Evolutionary conservation across 1,284 basidiomycete genomes (phyloP).

Genomic region (Cryptococcus hybrid): DNA sequence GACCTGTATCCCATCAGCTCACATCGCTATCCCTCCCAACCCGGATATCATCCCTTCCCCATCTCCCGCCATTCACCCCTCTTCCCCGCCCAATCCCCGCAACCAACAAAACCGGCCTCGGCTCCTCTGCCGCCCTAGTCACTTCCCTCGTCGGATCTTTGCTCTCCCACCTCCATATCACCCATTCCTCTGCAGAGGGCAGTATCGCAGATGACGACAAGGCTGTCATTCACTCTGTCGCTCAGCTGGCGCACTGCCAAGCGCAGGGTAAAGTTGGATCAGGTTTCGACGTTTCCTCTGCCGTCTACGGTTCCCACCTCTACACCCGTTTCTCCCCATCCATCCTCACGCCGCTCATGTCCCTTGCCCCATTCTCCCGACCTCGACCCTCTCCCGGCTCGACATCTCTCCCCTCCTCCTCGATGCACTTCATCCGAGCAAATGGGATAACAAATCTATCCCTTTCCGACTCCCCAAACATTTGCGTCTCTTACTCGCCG

Average conservation of each 20-base stretch:
- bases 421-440: conserved; percentile 8
- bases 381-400: conserved; percentile 12
- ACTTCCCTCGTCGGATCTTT: conserved; percentile 88
- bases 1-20: conserved; percentile 54
- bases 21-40: conserved; percentile 60
- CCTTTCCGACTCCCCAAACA: conserved; percentile 77
- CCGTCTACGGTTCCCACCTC: conserved; percentile 90
- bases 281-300: conserved; percentile 94
- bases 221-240: conserved; percentile 79
- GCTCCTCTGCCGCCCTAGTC: conserved; percentile 94
- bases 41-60: conserved; percentile 54
- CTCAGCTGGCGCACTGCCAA: conserved; percentile 92
- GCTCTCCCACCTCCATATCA: conserved; percentile 66
- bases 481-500: conserved; percentile 79
- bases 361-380: conserved; percentile 13
- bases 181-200: conserved; percentile 25
- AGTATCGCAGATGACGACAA: conserved; percentile 3
- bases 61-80: conserved; percentile 69
- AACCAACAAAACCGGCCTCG: conserved; percentile 97
- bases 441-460: conserved; percentile 52
- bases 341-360: conserved; percentile 68
- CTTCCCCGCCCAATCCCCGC: conserved; percentile 68
- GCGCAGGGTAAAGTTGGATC: conserved; percentile 98
- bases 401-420: background rate
- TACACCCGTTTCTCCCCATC: conserved; percentile 85